Evolutionary conservation across 306 rosid species (phyloP).

Genomic region (Vigna hirtella): DNA sequence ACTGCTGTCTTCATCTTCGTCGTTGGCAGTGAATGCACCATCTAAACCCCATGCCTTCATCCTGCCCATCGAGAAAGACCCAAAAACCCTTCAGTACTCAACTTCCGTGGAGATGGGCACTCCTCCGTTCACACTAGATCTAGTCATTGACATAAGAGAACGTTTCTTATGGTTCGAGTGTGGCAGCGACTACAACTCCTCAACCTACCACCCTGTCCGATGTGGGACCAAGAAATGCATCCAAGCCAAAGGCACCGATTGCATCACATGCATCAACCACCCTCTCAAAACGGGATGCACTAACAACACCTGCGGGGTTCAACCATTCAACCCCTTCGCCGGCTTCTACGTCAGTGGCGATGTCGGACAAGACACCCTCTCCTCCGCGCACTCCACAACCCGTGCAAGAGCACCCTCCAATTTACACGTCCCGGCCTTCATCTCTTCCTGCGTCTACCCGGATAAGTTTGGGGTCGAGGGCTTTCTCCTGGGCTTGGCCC

Average conservation of each 20-base stretch:
- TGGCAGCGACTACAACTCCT: slow-evolving; percentile 38
- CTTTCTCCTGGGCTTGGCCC: slow-evolving; percentile 33
- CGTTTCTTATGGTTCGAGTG: slow-evolving; percentile 52
- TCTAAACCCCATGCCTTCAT: slow-evolving; percentile 31
- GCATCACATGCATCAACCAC: slow-evolving; percentile 43
- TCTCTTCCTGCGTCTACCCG: slow-evolving; percentile 42
- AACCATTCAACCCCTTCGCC: slow-evolving; percentile 38
- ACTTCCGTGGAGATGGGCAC: slow-evolving; percentile 46
- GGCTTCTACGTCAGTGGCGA: slow-evolving; percentile 26
- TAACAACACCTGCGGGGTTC: slow-evolving; percentile 36
- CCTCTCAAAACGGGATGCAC: slow-evolving; percentile 46
- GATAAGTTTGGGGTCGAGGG: slow-evolving; percentile 34
- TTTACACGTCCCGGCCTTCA: background rate
- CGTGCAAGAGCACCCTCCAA: background rate
- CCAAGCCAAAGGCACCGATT: slow-evolving; percentile 10
- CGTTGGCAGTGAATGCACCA: background rate
- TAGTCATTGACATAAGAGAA: slow-evolving; percentile 48
- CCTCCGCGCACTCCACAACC: background rate
- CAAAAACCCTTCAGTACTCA: slow-evolving; percentile 45
- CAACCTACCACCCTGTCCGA: slow-evolving; percentile 22
- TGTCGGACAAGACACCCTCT: slow-evolving; percentile 36
- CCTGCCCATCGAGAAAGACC: slow-evolving; percentile 50
- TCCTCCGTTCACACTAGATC: slow-evolving; percentile 23
- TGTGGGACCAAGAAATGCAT: slow-evolving; percentile 40
- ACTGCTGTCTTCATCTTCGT: background rate